phyloP scores from a whole-genome alignment of 2,329 filamentous ascomycete genomes.

The Penicillium sp. region DNA sequence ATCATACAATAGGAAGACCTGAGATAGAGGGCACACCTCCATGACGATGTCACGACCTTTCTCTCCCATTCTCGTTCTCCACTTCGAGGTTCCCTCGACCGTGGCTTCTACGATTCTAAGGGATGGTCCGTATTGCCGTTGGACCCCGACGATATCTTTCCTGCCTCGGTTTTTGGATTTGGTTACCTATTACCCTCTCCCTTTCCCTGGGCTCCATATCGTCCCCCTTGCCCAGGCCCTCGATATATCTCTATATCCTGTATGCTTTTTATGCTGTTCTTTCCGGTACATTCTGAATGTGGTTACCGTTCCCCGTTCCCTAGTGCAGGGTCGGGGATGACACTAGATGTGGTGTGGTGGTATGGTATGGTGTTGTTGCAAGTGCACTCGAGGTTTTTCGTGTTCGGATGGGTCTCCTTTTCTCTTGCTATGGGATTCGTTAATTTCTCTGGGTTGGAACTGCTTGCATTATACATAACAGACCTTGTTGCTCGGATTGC shows the following conservation, averaged over 20 bases:
- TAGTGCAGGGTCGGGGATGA: not conserved
- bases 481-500: not conserved
- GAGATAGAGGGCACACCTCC: not conserved
- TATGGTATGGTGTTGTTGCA: not conserved
- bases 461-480: not conserved
- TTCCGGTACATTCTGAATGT: not conserved
- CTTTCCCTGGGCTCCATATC: not conserved
- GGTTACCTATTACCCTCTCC: not conserved
- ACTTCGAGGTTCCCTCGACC: constrained; percentile 13
- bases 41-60: constrained; percentile 37
- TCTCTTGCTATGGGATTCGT: not conserved
- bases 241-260: not conserved
- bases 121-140: constrained; percentile 14
- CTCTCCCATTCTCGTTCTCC: constrained; percentile 22
- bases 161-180: not conserved
- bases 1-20: constrained; percentile 6
- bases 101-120: constrained; percentile 23
- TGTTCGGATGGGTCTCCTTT: not conserved
- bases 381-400: not conserved
- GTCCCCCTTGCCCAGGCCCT: not conserved
- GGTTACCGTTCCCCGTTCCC: not conserved
- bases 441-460: not conserved
- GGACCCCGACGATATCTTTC: not conserved
- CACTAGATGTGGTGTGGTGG: not conserved
- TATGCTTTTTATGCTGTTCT: not conserved